phyloP scores from a whole-genome alignment of 1,139 yeast species.

The Taphrina confusa region DNA sequence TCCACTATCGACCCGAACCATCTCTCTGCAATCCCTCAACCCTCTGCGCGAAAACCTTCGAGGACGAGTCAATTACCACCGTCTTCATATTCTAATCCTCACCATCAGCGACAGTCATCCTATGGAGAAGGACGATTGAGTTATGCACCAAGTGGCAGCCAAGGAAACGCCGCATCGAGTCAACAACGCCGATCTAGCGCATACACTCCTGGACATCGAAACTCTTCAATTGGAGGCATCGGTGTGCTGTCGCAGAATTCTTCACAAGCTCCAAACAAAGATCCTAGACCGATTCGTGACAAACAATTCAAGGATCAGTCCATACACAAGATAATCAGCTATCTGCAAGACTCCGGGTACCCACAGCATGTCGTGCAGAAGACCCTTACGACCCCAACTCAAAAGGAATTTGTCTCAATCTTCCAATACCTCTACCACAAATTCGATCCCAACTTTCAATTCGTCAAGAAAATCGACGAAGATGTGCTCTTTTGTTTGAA shows the following conservation, averaged over 20 bases:
- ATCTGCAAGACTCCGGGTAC: constrained; percentile 59
- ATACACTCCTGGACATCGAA: constrained; percentile 25
- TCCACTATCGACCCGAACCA: constrained; percentile 33
- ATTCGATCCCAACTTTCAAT: constrained; percentile 76
- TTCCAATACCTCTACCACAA: constrained; percentile 77
- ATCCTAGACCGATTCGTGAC: constrained; percentile 79
- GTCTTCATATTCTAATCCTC: constrained; percentile 21
- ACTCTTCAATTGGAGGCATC: constrained; percentile 27
- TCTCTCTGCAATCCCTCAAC: constrained; percentile 30
- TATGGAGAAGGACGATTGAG: constrained; percentile 33
- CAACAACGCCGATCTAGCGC: constrained; percentile 28
- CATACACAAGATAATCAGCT: constrained; percentile 58
- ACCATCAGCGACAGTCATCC: constrained; percentile 31
- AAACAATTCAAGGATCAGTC: constrained; percentile 56
- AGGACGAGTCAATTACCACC: constrained; percentile 21
- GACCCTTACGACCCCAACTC: constrained; percentile 77
- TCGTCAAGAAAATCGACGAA: constrained; percentile 67
- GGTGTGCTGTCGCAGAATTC: constrained; percentile 30
- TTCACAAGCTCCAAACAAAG: constrained; percentile 46
- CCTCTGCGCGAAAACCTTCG: constrained; percentile 29
- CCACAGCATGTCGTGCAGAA: constrained; percentile 67
- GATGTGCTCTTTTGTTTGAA: constrained; percentile 72
- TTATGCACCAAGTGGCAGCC: constrained; percentile 23
- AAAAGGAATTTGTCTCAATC: constrained; percentile 74
- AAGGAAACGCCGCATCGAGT: not conserved